Evolutionary conservation across 1,284 basidiomycete genomes (phyloP).

Genomic region (Cryptococcus sp.): DNA sequence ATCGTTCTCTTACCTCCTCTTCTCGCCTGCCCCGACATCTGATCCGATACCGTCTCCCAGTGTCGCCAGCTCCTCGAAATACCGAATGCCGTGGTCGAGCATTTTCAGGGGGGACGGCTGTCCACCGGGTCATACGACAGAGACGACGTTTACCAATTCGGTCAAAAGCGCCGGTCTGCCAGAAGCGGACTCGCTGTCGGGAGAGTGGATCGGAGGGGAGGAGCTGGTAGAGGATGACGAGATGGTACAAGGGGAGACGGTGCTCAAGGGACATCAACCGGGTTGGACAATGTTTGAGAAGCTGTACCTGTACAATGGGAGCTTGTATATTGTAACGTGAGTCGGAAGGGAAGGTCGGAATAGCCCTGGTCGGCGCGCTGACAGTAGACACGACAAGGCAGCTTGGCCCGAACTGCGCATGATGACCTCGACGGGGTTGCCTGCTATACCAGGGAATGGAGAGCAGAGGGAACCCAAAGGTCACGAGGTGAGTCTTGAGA

Average conservation of each 20-base stretch:
- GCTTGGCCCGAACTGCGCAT: conserved; percentile 59
- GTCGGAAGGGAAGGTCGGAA: conserved; percentile 14
- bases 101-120: neutral
- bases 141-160: neutral
- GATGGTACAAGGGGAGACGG: conserved; percentile 11
- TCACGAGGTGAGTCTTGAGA: conserved; percentile 52
- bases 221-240: conserved; percentile 28
- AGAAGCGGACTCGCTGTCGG: neutral
- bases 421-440: conserved; percentile 64
- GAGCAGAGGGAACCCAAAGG: conserved; percentile 60
- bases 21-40: conserved; percentile 11
- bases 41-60: neutral
- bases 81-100: neutral
- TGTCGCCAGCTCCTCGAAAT: neutral
- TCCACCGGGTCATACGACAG: neutral
- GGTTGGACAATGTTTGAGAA: conserved; percentile 46
- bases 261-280: conserved; percentile 34
- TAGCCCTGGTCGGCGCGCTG: neutral
- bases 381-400: conserved; percentile 19
- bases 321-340: conserved; percentile 59
- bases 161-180: neutral
- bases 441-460: conserved; percentile 59
- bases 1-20: conserved; percentile 35
- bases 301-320: conserved; percentile 68
- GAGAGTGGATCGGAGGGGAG: conserved; percentile 11